Conservation (phyloP, 441 rosid species). For the Hypseocharis bilobata region DNA sequence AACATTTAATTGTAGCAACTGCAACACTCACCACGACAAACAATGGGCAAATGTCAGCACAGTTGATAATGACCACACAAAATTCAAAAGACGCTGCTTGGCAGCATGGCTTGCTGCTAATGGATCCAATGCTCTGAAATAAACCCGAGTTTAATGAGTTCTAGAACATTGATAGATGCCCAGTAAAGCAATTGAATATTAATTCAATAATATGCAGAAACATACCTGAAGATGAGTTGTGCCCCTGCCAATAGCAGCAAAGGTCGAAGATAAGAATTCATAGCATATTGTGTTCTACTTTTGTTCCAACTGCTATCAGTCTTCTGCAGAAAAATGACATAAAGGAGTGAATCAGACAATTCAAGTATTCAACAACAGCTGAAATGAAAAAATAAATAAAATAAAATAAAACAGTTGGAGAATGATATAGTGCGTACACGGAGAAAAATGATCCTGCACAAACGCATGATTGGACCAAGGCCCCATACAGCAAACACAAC, state of each 20-base stretch:
- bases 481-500: conserved; percentile 66
- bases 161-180: conserved; percentile 13
- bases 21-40: conserved; percentile 49
- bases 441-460: conserved; percentile 36
- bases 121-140: conserved; percentile 53
- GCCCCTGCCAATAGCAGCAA: conserved; percentile 59
- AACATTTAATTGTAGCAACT: conserved; percentile 11
- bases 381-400: conserved; percentile 19
- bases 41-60: conserved; percentile 60
- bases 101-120: conserved; percentile 49
- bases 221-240: conserved; percentile 54
- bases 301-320: conserved; percentile 46
- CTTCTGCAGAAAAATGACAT: conserved; percentile 30
- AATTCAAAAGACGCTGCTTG: conserved; percentile 54
- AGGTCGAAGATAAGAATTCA: conserved; percentile 53
- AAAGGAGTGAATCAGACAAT: conserved; percentile 14
- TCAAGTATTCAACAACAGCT: conserved; percentile 15
- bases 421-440: conserved; percentile 30
- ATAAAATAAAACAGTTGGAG: background rate
- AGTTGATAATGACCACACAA: conserved; percentile 47
- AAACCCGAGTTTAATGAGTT: conserved; percentile 21
- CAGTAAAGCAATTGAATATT: background rate
- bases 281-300: conserved; percentile 34
- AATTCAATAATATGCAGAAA: conserved; percentile 6
- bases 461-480: conserved; percentile 44